A percentile compares a stretch with the other conserved stretches of the same genome.
These are phyloP conservation scores for Neonectria coccinea DNA, from an alignment of 2,329 filamentous ascomycete species.

Conservation along the genomic window DNA sequence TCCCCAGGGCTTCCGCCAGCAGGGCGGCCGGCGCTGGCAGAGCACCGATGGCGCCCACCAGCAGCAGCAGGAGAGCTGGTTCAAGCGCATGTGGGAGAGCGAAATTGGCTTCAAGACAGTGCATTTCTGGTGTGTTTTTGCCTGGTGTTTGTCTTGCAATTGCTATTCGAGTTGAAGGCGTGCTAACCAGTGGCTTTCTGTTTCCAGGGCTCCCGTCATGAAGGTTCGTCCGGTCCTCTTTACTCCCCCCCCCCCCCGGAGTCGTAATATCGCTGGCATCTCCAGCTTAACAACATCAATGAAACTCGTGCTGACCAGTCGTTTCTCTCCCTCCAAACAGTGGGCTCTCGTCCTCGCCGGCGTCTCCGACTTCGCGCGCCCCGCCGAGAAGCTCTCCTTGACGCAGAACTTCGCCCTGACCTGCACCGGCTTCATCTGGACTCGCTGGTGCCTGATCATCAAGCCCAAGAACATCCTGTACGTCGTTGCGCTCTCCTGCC, in stretches of 20 bases:
- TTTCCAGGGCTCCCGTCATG: constrained; percentile 88
- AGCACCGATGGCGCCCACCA: constrained; percentile 69
- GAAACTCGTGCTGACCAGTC: constrained; percentile 25
- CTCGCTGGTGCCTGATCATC: constrained; percentile 98
- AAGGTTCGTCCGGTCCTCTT: constrained; percentile 60
- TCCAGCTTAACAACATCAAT: not conserved
- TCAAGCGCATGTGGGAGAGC: constrained; percentile 86
- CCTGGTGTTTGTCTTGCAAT: not conserved
- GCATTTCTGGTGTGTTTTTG: constrained; percentile 83
- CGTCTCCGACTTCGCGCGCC: constrained; percentile 89
- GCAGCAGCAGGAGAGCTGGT: constrained; percentile 62
- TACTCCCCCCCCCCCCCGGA: not conserved
- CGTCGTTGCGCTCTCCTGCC: not conserved
- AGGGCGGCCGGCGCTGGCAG: constrained; percentile 69
- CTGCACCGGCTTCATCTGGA: constrained; percentile 96
- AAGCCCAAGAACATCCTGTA: constrained; percentile 92
- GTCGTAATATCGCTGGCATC: not conserved
- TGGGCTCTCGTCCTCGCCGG: constrained; percentile 95
- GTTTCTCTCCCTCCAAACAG: constrained; percentile 55
- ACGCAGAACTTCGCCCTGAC: constrained; percentile 93
- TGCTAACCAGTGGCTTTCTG: constrained; percentile 43
- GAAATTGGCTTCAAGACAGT: constrained; percentile 90
- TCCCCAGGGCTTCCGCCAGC: constrained; percentile 53
- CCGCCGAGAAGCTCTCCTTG: constrained; percentile 90
- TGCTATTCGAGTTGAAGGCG: not conserved